Conservation (phyloP, 441 rosid genomes). For the Rhodomyrtus psidioides region DNA sequence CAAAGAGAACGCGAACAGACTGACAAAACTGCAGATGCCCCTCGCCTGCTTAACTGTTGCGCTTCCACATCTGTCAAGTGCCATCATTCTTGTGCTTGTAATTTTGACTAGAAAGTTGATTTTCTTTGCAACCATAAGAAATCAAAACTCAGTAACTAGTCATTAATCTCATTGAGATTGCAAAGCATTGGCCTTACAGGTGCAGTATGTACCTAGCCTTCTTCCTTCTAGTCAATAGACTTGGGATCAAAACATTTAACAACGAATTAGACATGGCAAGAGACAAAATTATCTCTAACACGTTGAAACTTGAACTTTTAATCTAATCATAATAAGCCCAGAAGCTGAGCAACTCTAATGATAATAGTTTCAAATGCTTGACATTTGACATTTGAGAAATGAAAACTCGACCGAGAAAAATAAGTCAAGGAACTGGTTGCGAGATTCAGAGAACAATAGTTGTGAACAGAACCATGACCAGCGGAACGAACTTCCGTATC, state of each 20-base stretch:
- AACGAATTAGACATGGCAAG: neutral
- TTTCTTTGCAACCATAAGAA: neutral
- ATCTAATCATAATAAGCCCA: neutral
- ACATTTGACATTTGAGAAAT: neutral
- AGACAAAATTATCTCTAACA: neutral
- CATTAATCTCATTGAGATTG: neutral
- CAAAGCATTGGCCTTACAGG: neutral
- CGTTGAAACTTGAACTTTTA: neutral
- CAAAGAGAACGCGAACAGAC: neutral
- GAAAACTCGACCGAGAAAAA: neutral
- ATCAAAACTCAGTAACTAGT: neutral
- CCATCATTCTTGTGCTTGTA: neutral
- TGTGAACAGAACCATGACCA: neutral
- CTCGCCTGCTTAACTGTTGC: neutral
- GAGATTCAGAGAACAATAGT: neutral
- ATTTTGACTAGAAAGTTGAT: neutral
- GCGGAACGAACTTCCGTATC: neutral
- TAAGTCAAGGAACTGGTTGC: neutral
- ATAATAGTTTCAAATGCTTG: neutral
- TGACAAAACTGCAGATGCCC: neutral
- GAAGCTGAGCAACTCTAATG: neutral
- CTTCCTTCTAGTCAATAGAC: neutral
- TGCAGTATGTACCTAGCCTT: neutral
- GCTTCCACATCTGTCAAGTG: neutral
- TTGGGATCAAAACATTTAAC: neutral